Evolutionary conservation across 2,329 filamentous ascomycete species (phyloP), one percentile per base, ranked within the genome.

Genomic region (Davidsoniella virescens): DNA sequence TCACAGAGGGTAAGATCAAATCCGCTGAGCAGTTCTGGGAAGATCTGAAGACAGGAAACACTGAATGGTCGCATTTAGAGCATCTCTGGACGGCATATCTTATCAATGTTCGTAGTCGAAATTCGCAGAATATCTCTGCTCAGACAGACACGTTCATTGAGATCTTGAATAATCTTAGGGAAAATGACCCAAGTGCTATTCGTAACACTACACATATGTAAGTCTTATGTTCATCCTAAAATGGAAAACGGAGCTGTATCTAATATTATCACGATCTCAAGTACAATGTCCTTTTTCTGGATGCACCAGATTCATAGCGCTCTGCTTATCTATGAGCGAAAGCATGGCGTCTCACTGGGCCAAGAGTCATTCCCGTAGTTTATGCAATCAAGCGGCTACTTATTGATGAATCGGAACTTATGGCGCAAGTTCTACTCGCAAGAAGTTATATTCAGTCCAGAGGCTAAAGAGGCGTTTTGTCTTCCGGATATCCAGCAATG

Each of bases 281-380:
- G 47, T 10, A 49, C 47, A 23, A 49, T 49, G 47, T 33, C 47
- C 5, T 42, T 16, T 20, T 49, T 49, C 14, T 49, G 47, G 47
- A 49, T 49, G 12, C 18, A 23, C 10, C 17, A 33, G 14, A 49
- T 49, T 26, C n/a, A 44, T 26, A 29, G 33, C 2, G 16, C 33
- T 17, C 7, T 44, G 20, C 9, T 17, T 36, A 29, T 29, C 4
- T 44, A 44, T 12, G 17, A n/a, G 17, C 8, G 14, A 26, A 29
- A 25, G 5, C 43, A 44, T 9, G 43, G 43, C 25, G 26, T 18
- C 12, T 29, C 43, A 9, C 25, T 44, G 5, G 43, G 14, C 8
- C 20, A 1, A 5, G 12, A 17, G 7, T n/a, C 26, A n/a, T 44
- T 44, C 33, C 17, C 17, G 5, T 8, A 29, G 25, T 44, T 44